phyloP scores from a whole-genome alignment of 2,329 filamentous ascomycete genomes.

The Trichoderma sp. region DNA sequence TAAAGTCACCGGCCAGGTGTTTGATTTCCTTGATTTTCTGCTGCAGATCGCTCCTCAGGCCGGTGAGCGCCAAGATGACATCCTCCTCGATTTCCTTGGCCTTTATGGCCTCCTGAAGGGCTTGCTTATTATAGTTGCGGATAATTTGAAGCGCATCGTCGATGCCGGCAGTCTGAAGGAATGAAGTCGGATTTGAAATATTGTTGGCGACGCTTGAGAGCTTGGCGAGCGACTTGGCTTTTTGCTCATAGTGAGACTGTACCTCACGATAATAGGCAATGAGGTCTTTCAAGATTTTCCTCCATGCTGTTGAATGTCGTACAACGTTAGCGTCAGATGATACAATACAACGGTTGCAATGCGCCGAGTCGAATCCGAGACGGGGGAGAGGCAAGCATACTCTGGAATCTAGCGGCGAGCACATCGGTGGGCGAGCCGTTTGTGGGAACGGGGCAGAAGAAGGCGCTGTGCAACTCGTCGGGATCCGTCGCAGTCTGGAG shows the following conservation, averaged over 20 bases:
- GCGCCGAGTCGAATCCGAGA: neutral
- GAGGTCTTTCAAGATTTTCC: constrained; percentile 90
- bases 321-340: constrained; percentile 1
- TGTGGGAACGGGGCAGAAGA: constrained; percentile 86
- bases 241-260: constrained; percentile 81
- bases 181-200: constrained; percentile 67
- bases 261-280: constrained; percentile 93
- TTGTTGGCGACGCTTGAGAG: constrained; percentile 83
- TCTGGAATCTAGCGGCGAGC: constrained; percentile 82
- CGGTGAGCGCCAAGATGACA: constrained; percentile 82
- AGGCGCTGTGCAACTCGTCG: constrained; percentile 75
- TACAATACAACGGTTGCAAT: neutral
- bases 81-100: constrained; percentile 87
- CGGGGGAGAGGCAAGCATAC: constrained; percentile 45
- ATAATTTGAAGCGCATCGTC: constrained; percentile 81
- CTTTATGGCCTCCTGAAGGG: constrained; percentile 78
- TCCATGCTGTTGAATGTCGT: constrained; percentile 63
- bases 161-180: constrained; percentile 78
- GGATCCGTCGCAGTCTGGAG: constrained; percentile 66
- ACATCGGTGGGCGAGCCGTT: constrained; percentile 83
- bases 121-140: constrained; percentile 76
- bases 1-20: constrained; percentile 87
- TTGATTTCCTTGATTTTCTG: constrained; percentile 99
- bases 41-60: constrained; percentile 79
- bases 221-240: constrained; percentile 77